These are phyloP conservation scores for Bryopsis sp. DNA, from an alignment of 139 green algal genomes.

Conservation along the genomic window DNA sequence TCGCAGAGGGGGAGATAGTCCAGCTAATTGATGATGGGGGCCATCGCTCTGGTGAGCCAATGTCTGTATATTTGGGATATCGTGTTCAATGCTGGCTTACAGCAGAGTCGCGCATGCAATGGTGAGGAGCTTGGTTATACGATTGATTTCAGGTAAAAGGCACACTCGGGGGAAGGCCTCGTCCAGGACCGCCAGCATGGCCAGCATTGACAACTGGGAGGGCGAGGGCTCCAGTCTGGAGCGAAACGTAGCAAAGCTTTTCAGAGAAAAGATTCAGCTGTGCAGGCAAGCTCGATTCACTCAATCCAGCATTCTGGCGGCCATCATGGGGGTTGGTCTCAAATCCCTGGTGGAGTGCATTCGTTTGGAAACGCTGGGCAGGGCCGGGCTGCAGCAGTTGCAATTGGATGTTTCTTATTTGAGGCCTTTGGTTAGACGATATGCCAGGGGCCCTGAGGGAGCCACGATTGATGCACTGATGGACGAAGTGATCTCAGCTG, in stretches of 20 bases:
- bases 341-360: slow-evolving; percentile 60
- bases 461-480: slow-evolving; percentile 41
- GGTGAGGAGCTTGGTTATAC: no score
- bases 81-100: no score
- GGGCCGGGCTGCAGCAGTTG: slow-evolving; percentile 66
- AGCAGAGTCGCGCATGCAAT: no score
- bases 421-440: slow-evolving; percentile 38
- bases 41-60: not conserved
- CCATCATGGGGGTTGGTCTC: slow-evolving; percentile 40
- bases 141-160: no score
- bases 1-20: slow-evolving; percentile 32
- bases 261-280: slow-evolving; percentile 38
- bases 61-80: no score
- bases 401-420: slow-evolving; percentile 76
- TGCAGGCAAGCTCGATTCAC: slow-evolving; percentile 23
- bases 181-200: no score
- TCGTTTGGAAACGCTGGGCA: slow-evolving; percentile 41
- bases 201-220: slow-evolving; percentile 5
- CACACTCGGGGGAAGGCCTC: no score
- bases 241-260: slow-evolving; percentile 60
- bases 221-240: slow-evolving; percentile 44
- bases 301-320: slow-evolving; percentile 41
- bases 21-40: slow-evolving; percentile 27
- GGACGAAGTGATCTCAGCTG: slow-evolving; percentile 67
- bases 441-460: slow-evolving; percentile 25